phyloP scores from a whole-genome alignment of 805 yeast species.

The Candida andamanensis region DNA sequence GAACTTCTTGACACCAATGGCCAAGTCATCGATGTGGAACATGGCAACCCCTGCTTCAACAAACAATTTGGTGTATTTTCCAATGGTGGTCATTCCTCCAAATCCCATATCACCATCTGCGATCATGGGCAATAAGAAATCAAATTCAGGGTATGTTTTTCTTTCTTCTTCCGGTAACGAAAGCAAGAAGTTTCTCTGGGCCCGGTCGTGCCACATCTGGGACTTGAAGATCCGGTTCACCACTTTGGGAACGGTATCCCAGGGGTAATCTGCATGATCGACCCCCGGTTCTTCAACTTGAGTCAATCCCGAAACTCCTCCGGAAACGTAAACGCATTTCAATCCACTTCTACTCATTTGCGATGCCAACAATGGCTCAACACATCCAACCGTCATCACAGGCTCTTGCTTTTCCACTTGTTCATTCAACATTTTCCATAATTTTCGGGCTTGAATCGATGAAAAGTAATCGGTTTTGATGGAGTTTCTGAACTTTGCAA shows the following conservation, averaged over 20 bases:
- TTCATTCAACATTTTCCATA: constrained; percentile 40
- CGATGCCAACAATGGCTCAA: constrained; percentile 60
- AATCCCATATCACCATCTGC: constrained; percentile 14
- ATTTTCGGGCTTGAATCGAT: constrained; percentile 48
- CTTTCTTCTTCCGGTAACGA: constrained; percentile 8
- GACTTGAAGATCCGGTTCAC: constrained; percentile 8
- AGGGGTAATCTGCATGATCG: constrained; percentile 66
- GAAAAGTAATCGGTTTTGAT: constrained; percentile 40
- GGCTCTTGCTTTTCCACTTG: constrained; percentile 41
- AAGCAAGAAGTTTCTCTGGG: constrained; percentile 10
- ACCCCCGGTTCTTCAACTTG: constrained; percentile 62
- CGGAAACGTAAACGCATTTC: constrained; percentile 51
- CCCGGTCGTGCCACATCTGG: constrained; percentile 11
- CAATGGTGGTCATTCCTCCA: constrained; percentile 12
- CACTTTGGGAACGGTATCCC: constrained; percentile 56
- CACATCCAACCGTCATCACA: constrained; percentile 53
- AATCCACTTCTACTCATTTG: constrained; percentile 47
- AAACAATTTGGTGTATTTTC: constrained; percentile 7
- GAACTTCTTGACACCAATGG: constrained; percentile 11
- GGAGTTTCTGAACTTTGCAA: constrained; percentile 51
- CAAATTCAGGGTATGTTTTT: constrained; percentile 6
- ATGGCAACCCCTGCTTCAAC: constrained; percentile 11
- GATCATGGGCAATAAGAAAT: constrained; percentile 9
- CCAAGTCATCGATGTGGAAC: constrained; percentile 12
- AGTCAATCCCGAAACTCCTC: constrained; percentile 57